Evolutionary conservation across 2,329 filamentous ascomycete species (phyloP), one percentile per base, ranked within the genome.

Genomic region (Colletotrichum simmondsii): DNA sequence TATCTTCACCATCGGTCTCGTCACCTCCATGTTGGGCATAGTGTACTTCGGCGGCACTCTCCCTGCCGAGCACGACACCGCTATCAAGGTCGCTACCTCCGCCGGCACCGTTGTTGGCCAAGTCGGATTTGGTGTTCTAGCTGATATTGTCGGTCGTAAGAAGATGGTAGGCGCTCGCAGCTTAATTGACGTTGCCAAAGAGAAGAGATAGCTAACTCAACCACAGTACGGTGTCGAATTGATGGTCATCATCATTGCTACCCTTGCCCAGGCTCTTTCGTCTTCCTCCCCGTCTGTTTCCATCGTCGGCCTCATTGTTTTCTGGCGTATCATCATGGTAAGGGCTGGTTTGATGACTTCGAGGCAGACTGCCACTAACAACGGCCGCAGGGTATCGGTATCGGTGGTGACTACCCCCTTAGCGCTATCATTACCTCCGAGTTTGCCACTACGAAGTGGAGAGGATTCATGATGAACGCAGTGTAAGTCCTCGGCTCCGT

Each of bases 31-130:
- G 92, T 81, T 95, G 63, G 94, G 94, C 54, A 91, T 95, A 61
- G 93, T 95, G 76, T 96, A 93, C 86, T 95, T 89, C 80, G 79
- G 77, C 16, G 90, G 91, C 22, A 85, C 85, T 42, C 92, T 95
- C 79, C 92, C 93, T 14, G 84, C 88, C 37, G 86, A 82, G 69
- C 90, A 93, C 10, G 94, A 97, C 77, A 96, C 92, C 5, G 93
- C 93, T 28, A 95, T 97, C 86, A 97, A 97, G 84, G 91, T 96
- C 68, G 90, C 94, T 26, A 97, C 94, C 14, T 95, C 93, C 35
- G 92, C 92, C 72, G 95, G 95, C 72, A 97, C 94, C 24, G 94
- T 97, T 66, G 85, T 97, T 62, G 95, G 94, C 46, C 95, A 97
- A 83, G 85, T 97, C 37, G 90, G 90, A 60, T 97, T 97, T 79